Evolutionary conservation across 805 yeast species (phyloP), one percentile per base, ranked within the genome.

Genomic region (Yarrowia osloensis): DNA sequence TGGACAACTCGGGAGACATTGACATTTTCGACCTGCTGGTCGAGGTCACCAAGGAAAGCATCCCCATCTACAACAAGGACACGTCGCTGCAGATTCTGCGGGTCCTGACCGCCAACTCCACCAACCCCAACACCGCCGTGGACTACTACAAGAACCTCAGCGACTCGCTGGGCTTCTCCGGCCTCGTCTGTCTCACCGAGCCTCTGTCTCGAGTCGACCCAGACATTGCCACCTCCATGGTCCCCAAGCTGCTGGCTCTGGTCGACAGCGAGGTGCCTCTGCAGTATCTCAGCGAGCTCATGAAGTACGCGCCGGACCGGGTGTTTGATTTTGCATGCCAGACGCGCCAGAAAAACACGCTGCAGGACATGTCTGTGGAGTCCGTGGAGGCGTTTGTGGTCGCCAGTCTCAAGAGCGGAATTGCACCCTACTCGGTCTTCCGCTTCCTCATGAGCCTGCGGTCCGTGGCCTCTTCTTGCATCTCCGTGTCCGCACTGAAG

Each of bases 31-130:
- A 61, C 7, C 54, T 61, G 29, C 33, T 61, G n/a, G 54, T 57
- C 24, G 63, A 57, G 28, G 42, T 40, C 19, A 19, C 49, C 28
- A 26, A 40, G 21, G 49, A 40, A 11, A 22, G 11, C 15, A 28
- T 57, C 37, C 63, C 63, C 21, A 21, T 57, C 49, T 57, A 57
- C 49, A 28, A 26, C 63, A 39, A 57, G 63, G 47, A 26, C 26
- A 40, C 49, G 4, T 12, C 28, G 13, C 49, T 57, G 37, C 15
- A 39, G 49, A 57, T 57, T 29, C 49, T 57, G 17, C 11, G n/a
- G 19, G 47, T 39, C 37, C 63, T 57, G 9, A 28, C 37, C 0
- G 3, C 37, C 0, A 26, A 37, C 8, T 28, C 49, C 9, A 4
- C 12, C 19, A 40, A 19, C 47, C 63, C 63, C 15, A 28, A 39